Percentiles rank a stretch among this genome's conserved stretches.
Evolutionary conservation across 768 basidiomycete genomes (phyloP).

Genomic region (Russula emetica): DNA sequence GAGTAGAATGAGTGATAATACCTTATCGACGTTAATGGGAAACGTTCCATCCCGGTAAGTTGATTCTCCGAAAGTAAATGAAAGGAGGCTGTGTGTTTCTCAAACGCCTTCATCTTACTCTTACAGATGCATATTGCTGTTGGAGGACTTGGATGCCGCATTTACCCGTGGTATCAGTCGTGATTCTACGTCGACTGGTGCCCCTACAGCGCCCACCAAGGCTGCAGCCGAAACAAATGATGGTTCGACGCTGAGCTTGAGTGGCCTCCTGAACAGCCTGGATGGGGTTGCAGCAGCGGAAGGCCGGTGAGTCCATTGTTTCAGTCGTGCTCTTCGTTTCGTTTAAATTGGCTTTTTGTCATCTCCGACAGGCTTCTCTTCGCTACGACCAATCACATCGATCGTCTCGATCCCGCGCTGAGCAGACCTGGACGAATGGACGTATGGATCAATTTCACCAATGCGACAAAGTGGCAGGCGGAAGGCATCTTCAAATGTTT

Average conservation of each 20-base stretch:
- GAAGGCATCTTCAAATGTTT: slow-evolving; percentile 93
- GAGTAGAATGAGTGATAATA: slow-evolving; percentile 84
- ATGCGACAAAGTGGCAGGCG: slow-evolving; percentile 89
- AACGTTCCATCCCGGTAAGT: slow-evolving; percentile 76
- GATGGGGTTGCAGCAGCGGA: slow-evolving; percentile 84
- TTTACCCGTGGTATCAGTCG: slow-evolving; percentile 85
- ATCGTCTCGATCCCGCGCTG: slow-evolving; percentile 84
- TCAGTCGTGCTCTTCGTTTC: slow-evolving; percentile 1
- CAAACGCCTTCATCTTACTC: slow-evolving; percentile 17
- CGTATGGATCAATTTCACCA: slow-evolving; percentile 87
- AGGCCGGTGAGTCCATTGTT: slow-evolving; percentile 58
- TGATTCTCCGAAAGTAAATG: slow-evolving; percentile 11
- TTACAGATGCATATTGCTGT: slow-evolving; percentile 78
- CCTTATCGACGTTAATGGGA: slow-evolving; percentile 80
- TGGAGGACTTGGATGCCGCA: slow-evolving; percentile 91
- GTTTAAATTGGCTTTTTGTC: slow-evolving; percentile 12
- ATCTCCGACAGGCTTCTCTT: slow-evolving; percentile 60
- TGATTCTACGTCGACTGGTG: slow-evolving; percentile 73
- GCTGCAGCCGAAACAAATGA: slow-evolving; percentile 48
- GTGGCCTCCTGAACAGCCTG: slow-evolving; percentile 79
- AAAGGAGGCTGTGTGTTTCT: slow-evolving; percentile 20
- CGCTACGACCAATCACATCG: slow-evolving; percentile 91
- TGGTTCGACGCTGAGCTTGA: slow-evolving; percentile 79
- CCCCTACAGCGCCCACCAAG: slow-evolving; percentile 46
- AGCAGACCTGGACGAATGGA: slow-evolving; percentile 89